Conservation (phyloP, 176 grass and related monocot species). For the Hordeum marinum region DNA sequence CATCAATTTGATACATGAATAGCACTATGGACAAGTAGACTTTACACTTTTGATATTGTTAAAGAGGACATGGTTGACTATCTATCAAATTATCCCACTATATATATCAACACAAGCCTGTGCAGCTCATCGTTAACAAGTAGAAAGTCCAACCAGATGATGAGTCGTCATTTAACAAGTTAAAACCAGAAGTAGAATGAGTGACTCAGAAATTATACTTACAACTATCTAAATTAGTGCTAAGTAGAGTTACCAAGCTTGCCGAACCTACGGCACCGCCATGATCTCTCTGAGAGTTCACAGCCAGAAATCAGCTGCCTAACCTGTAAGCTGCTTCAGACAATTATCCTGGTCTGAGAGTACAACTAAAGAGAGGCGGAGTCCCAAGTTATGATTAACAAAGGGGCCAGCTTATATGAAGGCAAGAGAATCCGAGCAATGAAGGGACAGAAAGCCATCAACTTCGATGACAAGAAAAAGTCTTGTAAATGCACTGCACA, state of each 20-base stretch:
- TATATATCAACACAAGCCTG: neutral
- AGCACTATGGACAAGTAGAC: conserved; percentile 22
- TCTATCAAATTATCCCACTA: neutral
- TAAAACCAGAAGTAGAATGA: neutral
- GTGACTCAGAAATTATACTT: neutral
- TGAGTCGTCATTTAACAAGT: neutral
- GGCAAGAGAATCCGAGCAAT: neutral
- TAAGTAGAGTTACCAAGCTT: neutral
- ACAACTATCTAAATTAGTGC: neutral
- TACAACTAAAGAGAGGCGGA: neutral
- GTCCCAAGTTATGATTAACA: neutral
- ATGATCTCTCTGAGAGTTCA: neutral
- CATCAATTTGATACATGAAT: conserved; percentile 16
- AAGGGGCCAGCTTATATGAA: conserved; percentile 29
- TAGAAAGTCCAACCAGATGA: neutral
- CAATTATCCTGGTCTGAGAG: neutral
- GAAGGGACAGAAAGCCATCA: conserved; percentile 12
- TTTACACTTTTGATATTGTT: neutral
- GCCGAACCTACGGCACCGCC: neutral
- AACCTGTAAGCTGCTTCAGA: neutral
- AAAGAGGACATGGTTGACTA: conserved; percentile 12
- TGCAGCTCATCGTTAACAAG: neutral
- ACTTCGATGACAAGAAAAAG: neutral
- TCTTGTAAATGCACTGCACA: neutral
- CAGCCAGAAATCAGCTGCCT: neutral